Evolutionary conservation across 2,329 filamentous ascomycete genomes (phyloP), one percentile per base, ranked within the genome.

Genomic region (Microdochium trichocladiopsis): DNA sequence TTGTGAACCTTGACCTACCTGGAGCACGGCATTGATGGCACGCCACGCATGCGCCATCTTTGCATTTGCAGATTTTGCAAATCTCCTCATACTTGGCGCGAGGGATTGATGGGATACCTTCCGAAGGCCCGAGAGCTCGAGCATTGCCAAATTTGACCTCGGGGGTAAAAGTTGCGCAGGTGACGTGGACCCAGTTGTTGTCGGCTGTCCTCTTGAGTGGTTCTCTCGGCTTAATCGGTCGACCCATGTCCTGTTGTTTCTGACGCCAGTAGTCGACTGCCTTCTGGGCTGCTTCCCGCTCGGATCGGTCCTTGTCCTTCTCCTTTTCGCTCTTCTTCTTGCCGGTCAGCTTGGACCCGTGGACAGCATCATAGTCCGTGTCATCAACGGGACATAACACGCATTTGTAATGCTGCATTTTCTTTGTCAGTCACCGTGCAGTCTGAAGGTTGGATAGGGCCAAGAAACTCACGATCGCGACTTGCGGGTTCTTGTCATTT

Each of bases 131-230:
- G 31, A 99, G 73, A 18, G 87, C 83, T 62, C 86, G 84, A 18
- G 91, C 87, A 61, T 89, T 89, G 56, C 88, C 92, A 68, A 96
- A 99, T 63, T 92, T 94, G 61, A 96, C 86, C 69, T 99, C 94
- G 0, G 90, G 85, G 11, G 88, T 92, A 84, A 90, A 97, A 18
- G 96, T 77, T 1, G 94, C 92, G 64, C 94, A 99, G 36, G 87
- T 86, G 25, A 97, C 90, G 66, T 99, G 94, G 16, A 96, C 90
- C 94, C 94, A 99, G 64, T 97, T 97, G 71, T 97, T 97, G 66
- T 95, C 91, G 3, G 88, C 89, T 0, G 94, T 99, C 49, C 90
- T 84, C 72, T 99, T 99, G 56, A 99, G 75, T 3, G 94, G 87
- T 66, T 97, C 94, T 48, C 94, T 83, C 24, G 94, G 94, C 57